Evolutionary conservation across 148 eudicot genomes (phyloP).

Genomic region (Oxyria digyna): DNA sequence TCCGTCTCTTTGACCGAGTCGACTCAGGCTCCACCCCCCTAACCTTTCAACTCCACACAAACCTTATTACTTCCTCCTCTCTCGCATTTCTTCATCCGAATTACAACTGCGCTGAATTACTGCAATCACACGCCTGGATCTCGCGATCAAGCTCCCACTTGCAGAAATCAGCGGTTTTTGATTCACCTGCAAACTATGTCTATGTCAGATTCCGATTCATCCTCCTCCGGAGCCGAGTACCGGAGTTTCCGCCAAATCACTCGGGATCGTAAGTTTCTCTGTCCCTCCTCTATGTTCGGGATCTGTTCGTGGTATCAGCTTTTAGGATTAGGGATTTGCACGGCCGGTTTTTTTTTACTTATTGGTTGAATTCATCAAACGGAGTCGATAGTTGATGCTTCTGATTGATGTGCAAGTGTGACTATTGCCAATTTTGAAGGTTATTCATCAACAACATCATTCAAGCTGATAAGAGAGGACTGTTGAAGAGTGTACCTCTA

Average conservation of each 20-base stretch:
- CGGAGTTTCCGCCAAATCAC: constrained; percentile 56
- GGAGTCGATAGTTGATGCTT: not conserved
- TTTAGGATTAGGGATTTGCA: not conserved
- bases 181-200: constrained; percentile 31
- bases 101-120: not conserved
- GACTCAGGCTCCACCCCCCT: too few species aligned
- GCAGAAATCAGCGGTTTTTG: not conserved
- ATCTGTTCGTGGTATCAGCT: not conserved
- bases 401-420: not conserved
- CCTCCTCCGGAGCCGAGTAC: constrained; percentile 51
- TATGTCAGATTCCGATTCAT: constrained; percentile 74
- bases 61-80: not conserved
- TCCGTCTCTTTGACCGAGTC: not conserved
- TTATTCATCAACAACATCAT: not conserved
- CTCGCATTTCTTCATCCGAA: not conserved
- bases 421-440: not conserved
- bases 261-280: constrained; percentile 57
- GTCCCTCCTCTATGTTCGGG: not conserved
- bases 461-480: not conserved
- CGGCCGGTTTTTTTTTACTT: not conserved
- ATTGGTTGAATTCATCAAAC: not conserved
- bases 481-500: not conserved
- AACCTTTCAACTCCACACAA: not conserved
- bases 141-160: not conserved
- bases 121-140: not conserved